phyloP scores from a whole-genome alignment of 169 alveolate genomes.

The Eimeria mitis region DNA sequence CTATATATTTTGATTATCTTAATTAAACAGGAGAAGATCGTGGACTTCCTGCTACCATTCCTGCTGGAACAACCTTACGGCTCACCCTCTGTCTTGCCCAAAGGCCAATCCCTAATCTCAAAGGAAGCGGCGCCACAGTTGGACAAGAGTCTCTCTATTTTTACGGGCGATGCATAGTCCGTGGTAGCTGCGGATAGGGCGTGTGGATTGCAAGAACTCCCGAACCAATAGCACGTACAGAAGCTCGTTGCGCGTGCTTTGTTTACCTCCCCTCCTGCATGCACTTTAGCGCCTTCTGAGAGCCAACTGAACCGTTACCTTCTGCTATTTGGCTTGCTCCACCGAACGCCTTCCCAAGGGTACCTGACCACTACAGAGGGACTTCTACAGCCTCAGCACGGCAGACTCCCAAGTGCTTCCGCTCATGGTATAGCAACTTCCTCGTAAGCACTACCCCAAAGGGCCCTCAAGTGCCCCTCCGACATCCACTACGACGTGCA shows the following conservation, averaged over 20 bases:
- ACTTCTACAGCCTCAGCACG: background rate
- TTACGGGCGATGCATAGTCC: background rate
- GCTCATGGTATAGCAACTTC: background rate
- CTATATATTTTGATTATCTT: background rate
- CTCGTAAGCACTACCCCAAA: conserved; percentile 6
- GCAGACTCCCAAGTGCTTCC: background rate
- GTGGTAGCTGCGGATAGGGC: background rate
- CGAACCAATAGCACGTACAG: conserved; percentile 1
- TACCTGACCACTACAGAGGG: background rate
- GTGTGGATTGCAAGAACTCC: background rate
- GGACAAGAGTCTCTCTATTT: background rate
- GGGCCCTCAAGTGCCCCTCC: background rate
- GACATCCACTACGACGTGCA: background rate
- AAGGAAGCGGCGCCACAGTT: background rate
- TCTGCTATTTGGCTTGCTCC: background rate
- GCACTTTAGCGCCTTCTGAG: background rate
- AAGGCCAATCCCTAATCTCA: background rate
- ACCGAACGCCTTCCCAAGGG: background rate
- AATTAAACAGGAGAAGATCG: background rate
- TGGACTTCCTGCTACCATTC: background rate
- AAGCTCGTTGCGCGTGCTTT: background rate
- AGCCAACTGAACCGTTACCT: background rate
- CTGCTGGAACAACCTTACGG: background rate
- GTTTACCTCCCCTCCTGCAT: background rate
- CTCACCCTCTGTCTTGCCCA: conserved; percentile 23